Base-by-base conservation (phyloP, 768 basidiomycete species). In the Terana coerulea region DNA sequence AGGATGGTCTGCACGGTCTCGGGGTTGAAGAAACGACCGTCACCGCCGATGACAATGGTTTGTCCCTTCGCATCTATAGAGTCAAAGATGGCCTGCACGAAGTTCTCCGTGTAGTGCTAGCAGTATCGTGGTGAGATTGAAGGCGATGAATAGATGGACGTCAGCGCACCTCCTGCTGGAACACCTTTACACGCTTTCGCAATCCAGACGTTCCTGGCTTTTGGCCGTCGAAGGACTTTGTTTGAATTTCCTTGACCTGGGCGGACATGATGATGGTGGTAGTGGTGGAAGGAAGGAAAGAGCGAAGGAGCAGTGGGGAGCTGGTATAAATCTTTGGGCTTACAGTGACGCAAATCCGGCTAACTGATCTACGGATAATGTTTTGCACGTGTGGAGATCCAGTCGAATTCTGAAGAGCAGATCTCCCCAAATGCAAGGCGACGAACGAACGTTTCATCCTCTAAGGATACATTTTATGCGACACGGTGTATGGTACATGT, bases 51-150 rank as follows among this genome's bases (percentile, higher is more conserved):
- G 64, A 98, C 97, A 60, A 98, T 77, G 14, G 94, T 93, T 49
- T 83, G 74, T 25, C 81, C 91, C 54, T 86, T 71, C 44, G 83
- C 80, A 5, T 87, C 80, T 71, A 98, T 91, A 49, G 95, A 90
- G 69, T 90, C 83, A 63, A 95, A 80, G 75, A 93, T 99, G 59
- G 95, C 72, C 70, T 98, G 95, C 52, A 98, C 69, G 61, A 99
- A 99, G 77, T 98, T 99, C 73, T 98, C 97, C 39, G 97, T 99
- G 74, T 98, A 99, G 76, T 98, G 86, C 91, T 94, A 62, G 53
- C 37, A 41, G 47, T 21, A 29, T 12, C 34, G n/a, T 49, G 44
- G 62, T 63, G 54, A 65, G 64, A 50, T 40, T 44, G 26, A 10
- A 22, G 33, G 22, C 24, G 28, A 21, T 22, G 31, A 29, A 29